Conservation (phyloP, 1,284 basidiomycete species). For the Cutaneotrichosporon daszewskae region DNA sequence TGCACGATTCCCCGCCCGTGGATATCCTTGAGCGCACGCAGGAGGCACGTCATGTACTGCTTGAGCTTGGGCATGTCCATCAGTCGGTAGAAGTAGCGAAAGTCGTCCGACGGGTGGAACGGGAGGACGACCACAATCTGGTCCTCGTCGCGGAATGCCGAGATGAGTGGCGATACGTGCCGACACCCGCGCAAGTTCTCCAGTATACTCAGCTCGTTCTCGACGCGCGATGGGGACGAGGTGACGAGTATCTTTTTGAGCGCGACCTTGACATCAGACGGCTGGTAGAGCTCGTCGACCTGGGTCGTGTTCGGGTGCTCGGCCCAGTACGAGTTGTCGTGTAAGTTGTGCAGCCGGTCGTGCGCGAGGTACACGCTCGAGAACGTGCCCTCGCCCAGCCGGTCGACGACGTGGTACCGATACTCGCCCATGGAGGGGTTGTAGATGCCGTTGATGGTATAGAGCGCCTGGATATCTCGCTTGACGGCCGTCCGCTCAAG, state of each 20-base stretch:
- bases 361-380: constrained; percentile 97
- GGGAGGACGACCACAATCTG: constrained; percentile 95
- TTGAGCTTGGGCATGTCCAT: constrained; percentile 56
- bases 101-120: constrained; percentile 87
- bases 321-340: constrained; percentile 78
- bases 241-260: constrained; percentile 97
- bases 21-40: constrained; percentile 82
- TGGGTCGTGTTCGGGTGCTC: constrained; percentile 49
- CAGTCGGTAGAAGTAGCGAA: constrained; percentile 55
- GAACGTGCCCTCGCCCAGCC: constrained; percentile 93
- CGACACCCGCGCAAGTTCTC: constrained; percentile 67
- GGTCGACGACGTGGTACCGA: constrained; percentile 77
- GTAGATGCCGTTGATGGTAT: constrained; percentile 18
- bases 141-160: constrained; percentile 84
- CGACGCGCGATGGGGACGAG: constrained; percentile 83
- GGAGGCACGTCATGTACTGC: constrained; percentile 83
- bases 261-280: constrained; percentile 64
- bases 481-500: constrained; percentile 70
- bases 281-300: constrained; percentile 4
- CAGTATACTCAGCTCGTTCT: constrained; percentile 92
- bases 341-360: constrained; percentile 67
- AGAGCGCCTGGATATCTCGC: constrained; percentile 60
- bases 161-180: constrained; percentile 86
- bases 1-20: constrained; percentile 88
- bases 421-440: constrained; percentile 6